Conservation (phyloP, 306 rosid genomes). For the Castanea crenata region DNA sequence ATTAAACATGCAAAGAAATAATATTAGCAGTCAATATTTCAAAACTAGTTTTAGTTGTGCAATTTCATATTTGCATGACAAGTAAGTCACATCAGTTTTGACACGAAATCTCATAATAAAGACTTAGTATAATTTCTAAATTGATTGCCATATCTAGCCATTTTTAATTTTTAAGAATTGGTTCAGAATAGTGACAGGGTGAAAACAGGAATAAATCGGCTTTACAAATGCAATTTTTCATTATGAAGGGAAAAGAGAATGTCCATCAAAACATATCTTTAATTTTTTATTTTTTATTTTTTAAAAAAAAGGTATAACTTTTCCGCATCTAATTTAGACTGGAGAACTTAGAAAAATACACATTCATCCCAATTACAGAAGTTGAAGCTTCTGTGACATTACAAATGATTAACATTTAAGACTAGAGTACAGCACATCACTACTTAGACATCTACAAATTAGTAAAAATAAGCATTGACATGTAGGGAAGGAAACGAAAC, state of each 20-base stretch:
- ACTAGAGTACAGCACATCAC: neutral
- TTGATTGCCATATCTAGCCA: neutral
- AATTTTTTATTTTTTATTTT: too few species aligned
- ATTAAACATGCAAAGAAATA: neutral
- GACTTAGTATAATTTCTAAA: neutral
- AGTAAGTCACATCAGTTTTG: neutral
- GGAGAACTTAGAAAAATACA: neutral
- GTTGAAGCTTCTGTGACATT: neutral
- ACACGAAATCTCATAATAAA: neutral
- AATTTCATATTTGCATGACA: neutral
- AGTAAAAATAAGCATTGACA: neutral
- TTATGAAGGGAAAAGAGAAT: neutral
- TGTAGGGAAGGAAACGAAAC: conserved; percentile 32
- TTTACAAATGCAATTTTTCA: neutral
- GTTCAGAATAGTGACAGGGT: neutral
- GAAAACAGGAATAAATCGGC: neutral
- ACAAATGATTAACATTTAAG: neutral
- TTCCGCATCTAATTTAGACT: neutral
- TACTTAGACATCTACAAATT: neutral
- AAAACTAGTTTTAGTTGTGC: neutral
- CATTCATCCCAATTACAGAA: neutral
- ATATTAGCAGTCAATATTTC: neutral
- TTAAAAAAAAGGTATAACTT: neutral
- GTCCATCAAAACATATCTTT: neutral
- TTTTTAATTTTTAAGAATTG: neutral